Evolutionary conservation across 352 stramenopile genomes (phyloP).

Genomic region (Pythium grandisporangium): DNA sequence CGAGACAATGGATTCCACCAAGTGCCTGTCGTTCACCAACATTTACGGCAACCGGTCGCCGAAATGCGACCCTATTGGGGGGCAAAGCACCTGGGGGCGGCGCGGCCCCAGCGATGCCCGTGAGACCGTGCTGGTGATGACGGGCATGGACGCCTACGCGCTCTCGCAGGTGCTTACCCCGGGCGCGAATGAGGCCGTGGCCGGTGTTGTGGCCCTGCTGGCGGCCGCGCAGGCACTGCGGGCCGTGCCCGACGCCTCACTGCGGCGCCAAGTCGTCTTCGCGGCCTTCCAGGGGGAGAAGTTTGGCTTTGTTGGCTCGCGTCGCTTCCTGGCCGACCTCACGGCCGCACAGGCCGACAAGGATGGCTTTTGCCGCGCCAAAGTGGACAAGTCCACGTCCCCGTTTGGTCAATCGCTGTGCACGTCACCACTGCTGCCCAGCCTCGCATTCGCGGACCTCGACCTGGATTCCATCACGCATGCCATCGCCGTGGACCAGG

Average conservation of each 20-base stretch:
- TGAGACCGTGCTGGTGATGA: slow-evolving; percentile 65
- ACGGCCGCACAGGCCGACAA: slow-evolving; percentile 36
- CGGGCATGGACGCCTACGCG: slow-evolving; percentile 64
- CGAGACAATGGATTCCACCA: slow-evolving; percentile 52
- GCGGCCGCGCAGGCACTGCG: slow-evolving; percentile 61
- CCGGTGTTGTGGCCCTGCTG: slow-evolving; percentile 65
- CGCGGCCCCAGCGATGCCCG: slow-evolving; percentile 37
- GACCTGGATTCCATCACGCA: slow-evolving; percentile 47
- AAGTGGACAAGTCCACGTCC: slow-evolving; percentile 34
- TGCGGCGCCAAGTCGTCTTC: slow-evolving; percentile 77
- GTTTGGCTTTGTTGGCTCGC: slow-evolving; percentile 76
- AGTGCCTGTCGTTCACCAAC: slow-evolving; percentile 71
- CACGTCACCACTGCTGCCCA: slow-evolving; percentile 58
- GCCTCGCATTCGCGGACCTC: slow-evolving; percentile 47
- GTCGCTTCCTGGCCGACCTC: slow-evolving; percentile 64
- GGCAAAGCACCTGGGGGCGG: slow-evolving; percentile 62
- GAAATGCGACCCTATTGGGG: slow-evolving; percentile 72
- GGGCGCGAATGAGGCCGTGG: slow-evolving; percentile 66
- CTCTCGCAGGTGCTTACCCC: slow-evolving; percentile 64
- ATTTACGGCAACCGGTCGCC: slow-evolving; percentile 53
- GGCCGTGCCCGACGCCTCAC: slow-evolving; percentile 41
- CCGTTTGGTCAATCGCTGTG: slow-evolving; percentile 56
- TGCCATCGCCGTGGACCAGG: slow-evolving; percentile 73
- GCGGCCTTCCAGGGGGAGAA: slow-evolving; percentile 73
- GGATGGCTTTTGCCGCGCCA: slow-evolving; percentile 29